Evolutionary conservation across 202 grass and related monocot species (phyloP).

Genomic region (Setaria italica): DNA sequence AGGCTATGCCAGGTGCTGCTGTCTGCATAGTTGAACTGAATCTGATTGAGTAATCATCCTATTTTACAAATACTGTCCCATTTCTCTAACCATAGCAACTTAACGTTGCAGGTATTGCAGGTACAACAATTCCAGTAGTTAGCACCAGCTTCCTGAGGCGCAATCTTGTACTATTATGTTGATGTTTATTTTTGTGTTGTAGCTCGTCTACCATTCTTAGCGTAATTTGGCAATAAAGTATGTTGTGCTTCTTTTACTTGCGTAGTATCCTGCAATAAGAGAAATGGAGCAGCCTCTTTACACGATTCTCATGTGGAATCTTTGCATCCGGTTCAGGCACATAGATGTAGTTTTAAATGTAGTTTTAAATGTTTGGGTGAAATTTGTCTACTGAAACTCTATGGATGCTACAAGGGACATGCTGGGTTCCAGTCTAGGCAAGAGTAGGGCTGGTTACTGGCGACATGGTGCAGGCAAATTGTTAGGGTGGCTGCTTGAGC

Average conservation of each 20-base stretch:
- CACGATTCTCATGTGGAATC: not conserved
- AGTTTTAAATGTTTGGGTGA: not conserved
- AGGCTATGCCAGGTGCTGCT: not conserved
- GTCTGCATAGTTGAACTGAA: not conserved
- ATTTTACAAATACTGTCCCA: not conserved
- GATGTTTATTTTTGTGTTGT: constrained; percentile 28
- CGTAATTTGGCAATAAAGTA: constrained; percentile 24
- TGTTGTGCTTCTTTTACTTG: not conserved
- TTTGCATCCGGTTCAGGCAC: not conserved
- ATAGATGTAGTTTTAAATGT: not conserved
- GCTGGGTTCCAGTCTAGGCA: not conserved
- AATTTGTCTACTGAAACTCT: not conserved
- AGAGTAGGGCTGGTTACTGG: not conserved
- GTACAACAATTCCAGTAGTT: constrained; percentile 1
- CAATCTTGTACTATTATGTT: constrained; percentile 6
- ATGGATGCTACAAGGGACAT: not conserved
- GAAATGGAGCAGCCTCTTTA: not conserved
- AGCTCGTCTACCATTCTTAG: constrained; percentile 17
- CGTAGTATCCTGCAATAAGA: not conserved
- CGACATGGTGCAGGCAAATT: not conserved
- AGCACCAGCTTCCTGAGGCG: not conserved
- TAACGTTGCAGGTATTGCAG: constrained; percentile 42
- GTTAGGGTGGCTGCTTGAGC: too few relatives aligned
- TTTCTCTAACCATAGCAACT: not conserved
- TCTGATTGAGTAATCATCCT: not conserved